phyloP scores from a whole-genome alignment of 2,329 filamentous ascomycete genomes.

The Talaromyces atroroseus region DNA sequence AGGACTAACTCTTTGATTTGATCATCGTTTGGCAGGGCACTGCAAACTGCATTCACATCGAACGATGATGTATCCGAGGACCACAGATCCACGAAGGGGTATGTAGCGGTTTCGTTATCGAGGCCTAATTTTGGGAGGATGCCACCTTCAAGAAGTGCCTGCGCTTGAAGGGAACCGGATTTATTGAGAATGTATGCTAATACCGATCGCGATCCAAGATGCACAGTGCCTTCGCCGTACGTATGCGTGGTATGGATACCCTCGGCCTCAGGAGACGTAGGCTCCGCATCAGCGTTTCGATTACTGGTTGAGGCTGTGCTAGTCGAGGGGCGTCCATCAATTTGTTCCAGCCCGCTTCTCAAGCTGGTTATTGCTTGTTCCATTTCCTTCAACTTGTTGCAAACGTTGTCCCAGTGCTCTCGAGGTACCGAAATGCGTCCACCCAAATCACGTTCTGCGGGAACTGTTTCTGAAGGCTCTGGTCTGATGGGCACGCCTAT shows the following conservation, averaged over 20 bases:
- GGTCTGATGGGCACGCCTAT: slow-evolving; percentile 9
- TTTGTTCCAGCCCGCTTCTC: slow-evolving; percentile 34
- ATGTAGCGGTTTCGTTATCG: slow-evolving; percentile 60
- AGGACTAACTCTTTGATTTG: slow-evolving; percentile 44
- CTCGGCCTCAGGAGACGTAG: slow-evolving; percentile 41
- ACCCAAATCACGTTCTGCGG: slow-evolving; percentile 12
- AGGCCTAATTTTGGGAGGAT: slow-evolving; percentile 59
- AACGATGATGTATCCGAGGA: slow-evolving; percentile 55
- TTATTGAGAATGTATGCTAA: slow-evolving; percentile 56
- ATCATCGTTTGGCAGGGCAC: slow-evolving; percentile 53
- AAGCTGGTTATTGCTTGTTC: slow-evolving; percentile 37
- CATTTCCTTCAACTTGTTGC: slow-evolving; percentile 39
- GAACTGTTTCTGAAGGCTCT: slow-evolving; percentile 13
- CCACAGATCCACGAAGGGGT: slow-evolving; percentile 62
- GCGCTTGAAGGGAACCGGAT: slow-evolving; percentile 43
- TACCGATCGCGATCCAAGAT: slow-evolving; percentile 57
- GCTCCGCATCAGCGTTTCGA: slow-evolving; percentile 24
- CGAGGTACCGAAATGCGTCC: slow-evolving; percentile 35
- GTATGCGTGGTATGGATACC: slow-evolving; percentile 58
- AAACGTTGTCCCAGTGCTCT: slow-evolving; percentile 41
- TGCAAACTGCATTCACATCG: slow-evolving; percentile 54
- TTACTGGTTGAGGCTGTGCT: slow-evolving; percentile 22
- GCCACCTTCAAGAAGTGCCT: slow-evolving; percentile 55
- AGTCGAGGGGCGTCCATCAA: slow-evolving; percentile 21
- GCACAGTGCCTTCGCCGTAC: slow-evolving; percentile 55